A percentile compares a stretch with the other conserved stretches of the same genome.
Conservation (phyloP, 2,329 filamentous ascomycete genomes). For the Ophiostoma sp. region DNA sequence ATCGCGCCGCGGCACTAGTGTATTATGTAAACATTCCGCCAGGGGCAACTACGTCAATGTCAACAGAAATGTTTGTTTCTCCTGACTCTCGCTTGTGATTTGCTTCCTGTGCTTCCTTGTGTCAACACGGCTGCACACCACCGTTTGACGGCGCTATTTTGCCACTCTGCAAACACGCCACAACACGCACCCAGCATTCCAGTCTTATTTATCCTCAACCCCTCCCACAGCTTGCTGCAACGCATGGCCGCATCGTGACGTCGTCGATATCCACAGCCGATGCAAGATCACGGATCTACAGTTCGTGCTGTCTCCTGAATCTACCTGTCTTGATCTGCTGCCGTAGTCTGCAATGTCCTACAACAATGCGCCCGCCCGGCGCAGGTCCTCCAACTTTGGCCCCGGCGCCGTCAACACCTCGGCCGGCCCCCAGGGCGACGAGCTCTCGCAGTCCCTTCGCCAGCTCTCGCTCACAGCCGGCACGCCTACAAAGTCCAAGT, state of each 20-base stretch:
- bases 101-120: neutral
- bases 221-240: neutral
- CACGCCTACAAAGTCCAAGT: conserved; percentile 22
- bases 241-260: conserved; percentile 11
- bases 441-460: conserved; percentile 28
- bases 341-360: neutral
- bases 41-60: conserved; percentile 12
- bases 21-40: conserved; percentile 6
- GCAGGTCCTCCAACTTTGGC: conserved; percentile 10
- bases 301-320: neutral
- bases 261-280: neutral
- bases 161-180: conserved; percentile 8
- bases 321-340: neutral
- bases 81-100: neutral
- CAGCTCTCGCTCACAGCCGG: conserved; percentile 28
- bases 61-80: neutral
- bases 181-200: neutral
- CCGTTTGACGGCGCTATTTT: conserved; percentile 8
- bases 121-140: conserved; percentile 8
- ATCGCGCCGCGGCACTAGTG: conserved; percentile 1
- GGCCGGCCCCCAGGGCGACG: conserved; percentile 16
- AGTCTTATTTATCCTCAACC: neutral
- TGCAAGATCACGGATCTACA: neutral
- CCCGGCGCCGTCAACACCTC: neutral
- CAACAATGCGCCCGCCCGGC: neutral